phyloP scores from a whole-genome alignment of 2,329 filamentous ascomycete genomes.

The Diatrype stigma region DNA sequence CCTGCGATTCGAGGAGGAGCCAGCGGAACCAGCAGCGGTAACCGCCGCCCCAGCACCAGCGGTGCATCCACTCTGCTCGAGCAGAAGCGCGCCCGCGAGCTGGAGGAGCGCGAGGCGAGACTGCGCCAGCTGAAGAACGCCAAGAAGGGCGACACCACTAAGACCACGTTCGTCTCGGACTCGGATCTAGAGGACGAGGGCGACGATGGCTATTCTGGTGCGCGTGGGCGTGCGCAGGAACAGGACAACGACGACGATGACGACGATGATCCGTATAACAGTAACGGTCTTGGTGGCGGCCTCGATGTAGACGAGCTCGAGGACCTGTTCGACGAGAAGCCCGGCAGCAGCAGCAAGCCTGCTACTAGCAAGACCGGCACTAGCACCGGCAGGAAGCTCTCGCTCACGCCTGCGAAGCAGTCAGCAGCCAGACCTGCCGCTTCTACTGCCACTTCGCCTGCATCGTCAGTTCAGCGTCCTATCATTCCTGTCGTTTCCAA shows the following conservation, averaged over 20 bases:
- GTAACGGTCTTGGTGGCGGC: constrained; percentile 2
- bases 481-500: no score
- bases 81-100: constrained; percentile 14
- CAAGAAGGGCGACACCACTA: constrained; percentile 26
- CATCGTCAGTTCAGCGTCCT: no score
- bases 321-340: constrained; percentile 11
- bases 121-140: constrained; percentile 30
- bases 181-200: constrained; percentile 31
- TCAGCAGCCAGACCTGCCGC: no score
- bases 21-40: background rate
- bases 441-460: no score
- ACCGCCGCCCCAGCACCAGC: background rate
- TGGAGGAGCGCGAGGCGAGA: constrained; percentile 34
- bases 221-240: constrained; percentile 21
- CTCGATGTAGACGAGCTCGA: constrained; percentile 22
- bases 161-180: constrained; percentile 40
- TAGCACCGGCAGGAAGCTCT: background rate
- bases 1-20: constrained; percentile 16
- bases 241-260: constrained; percentile 19
- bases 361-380: background rate
- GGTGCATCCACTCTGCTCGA: background rate
- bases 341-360: background rate
- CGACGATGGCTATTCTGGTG: constrained; percentile 22
- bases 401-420: no score
- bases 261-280: constrained; percentile 8